phyloP scores from a whole-genome alignment of 495 filamentous ascomycete species.

The Tirmania nivea region DNA sequence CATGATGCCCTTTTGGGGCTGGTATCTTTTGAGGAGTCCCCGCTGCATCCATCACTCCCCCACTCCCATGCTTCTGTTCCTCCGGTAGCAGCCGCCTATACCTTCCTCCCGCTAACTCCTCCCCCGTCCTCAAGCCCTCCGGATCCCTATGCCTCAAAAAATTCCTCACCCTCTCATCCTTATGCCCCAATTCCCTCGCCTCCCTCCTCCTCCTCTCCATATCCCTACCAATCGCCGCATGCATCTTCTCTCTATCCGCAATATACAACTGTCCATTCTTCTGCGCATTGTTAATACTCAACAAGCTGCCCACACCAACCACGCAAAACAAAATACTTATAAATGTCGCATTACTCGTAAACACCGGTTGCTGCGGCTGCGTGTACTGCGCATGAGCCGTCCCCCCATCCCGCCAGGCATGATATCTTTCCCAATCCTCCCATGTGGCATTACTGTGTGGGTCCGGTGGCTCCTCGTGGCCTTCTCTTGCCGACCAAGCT shows the following conservation, averaged over 20 bases:
- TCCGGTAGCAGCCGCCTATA: not conserved
- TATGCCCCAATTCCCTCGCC: conserved; percentile 4
- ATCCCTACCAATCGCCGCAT: conserved; percentile 8
- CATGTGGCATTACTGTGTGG: conserved; percentile 76
- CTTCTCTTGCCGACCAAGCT: conserved; percentile 20
- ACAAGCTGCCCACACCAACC: conserved; percentile 33
- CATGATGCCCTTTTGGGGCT: not conserved
- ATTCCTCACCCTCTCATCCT: conserved; percentile 15
- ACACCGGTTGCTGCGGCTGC: conserved; percentile 34
- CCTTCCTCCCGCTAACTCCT: conserved; percentile 1
- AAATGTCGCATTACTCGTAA: conserved; percentile 57
- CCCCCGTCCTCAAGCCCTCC: conserved; percentile 4
- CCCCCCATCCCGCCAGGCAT: conserved; percentile 29
- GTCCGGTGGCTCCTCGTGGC: conserved; percentile 31
- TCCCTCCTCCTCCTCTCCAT: conserved; percentile 10
- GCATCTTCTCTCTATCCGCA: conserved; percentile 8
- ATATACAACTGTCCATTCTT: conserved; percentile 6
- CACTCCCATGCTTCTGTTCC: not conserved
- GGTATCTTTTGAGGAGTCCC: not conserved
- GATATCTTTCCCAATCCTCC: conserved; percentile 96
- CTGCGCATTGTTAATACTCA: conserved; percentile 13
- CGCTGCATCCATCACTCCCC: not conserved
- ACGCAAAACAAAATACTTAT: conserved; percentile 42
- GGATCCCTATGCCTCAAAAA: conserved; percentile 17
- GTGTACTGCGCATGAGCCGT: not conserved